Percentiles rank a stretch among this genome's conserved stretches.
Conservation (phyloP, 1,139 yeast genomes). For the Groenewaldozyma sp. region DNA sequence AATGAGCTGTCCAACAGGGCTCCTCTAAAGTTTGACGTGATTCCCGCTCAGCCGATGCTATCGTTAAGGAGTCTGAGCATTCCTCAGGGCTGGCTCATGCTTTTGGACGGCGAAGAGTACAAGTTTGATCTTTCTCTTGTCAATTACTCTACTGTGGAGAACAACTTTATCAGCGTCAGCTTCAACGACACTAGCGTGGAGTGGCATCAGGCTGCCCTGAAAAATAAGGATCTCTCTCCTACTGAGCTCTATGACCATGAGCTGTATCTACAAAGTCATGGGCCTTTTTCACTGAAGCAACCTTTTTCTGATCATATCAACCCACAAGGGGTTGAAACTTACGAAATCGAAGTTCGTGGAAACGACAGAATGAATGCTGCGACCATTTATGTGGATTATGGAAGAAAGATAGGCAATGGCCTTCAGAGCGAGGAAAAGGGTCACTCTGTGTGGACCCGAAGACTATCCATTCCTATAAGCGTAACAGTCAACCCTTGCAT, state of each 20-base stretch:
- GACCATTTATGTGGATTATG: constrained; percentile 58
- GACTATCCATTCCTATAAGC: constrained; percentile 52
- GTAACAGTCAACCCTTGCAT: constrained; percentile 63
- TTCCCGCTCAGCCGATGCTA: constrained; percentile 60
- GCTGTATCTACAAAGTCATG: constrained; percentile 50
- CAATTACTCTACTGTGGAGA: constrained; percentile 48
- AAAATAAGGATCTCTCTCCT: constrained; percentile 39
- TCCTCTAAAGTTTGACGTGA: constrained; percentile 32
- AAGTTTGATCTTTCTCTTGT: constrained; percentile 43
- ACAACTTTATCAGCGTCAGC: constrained; percentile 45
- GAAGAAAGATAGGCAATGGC: constrained; percentile 26
- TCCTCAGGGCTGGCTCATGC: constrained; percentile 56
- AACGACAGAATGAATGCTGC: constrained; percentile 67
- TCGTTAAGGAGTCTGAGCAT: constrained; percentile 46
- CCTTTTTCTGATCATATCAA: constrained; percentile 15
- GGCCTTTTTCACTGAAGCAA: constrained; percentile 39
- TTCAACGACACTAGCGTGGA: constrained; percentile 71
- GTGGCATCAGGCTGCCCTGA: constrained; percentile 42
- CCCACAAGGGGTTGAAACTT: constrained; percentile 23
- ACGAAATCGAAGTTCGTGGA: constrained; percentile 58
- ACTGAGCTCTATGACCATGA: constrained; percentile 70
- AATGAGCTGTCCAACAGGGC: too few species aligned
- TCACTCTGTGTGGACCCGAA: constrained; percentile 37
- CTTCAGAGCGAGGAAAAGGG: constrained; percentile 6
- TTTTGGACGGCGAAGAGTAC: constrained; percentile 68